A percentile compares a stretch with the other conserved stretches of the same genome.
These are phyloP conservation scores for Trypanosoma melophagium DNA, from an alignment of 208 protist genomes.

Conservation along the genomic window DNA sequence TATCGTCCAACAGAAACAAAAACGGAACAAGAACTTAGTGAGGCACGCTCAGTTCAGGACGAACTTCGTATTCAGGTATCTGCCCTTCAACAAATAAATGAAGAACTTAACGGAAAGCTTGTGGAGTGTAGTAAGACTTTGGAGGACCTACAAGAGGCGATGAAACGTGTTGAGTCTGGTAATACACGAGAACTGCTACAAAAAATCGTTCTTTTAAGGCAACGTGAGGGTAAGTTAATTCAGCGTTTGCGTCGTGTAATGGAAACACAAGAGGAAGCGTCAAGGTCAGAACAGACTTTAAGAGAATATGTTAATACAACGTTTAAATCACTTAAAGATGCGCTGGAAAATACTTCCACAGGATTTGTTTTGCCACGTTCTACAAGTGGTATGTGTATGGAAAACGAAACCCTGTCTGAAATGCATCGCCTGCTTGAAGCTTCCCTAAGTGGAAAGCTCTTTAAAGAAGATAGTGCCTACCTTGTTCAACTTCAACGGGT, in stretches of 20 bases:
- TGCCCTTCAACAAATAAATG: slow-evolving; percentile 46
- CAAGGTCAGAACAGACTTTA: slow-evolving; percentile 37
- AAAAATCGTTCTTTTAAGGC: slow-evolving; percentile 80
- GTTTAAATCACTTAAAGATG: slow-evolving; percentile 63
- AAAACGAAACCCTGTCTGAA: slow-evolving; percentile 58
- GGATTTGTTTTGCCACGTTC: slow-evolving; percentile 81
- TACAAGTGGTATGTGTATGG: slow-evolving; percentile 38
- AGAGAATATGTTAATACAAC: slow-evolving; percentile 52
- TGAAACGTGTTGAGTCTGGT: slow-evolving; percentile 39
- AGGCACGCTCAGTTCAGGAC: slow-evolving; percentile 31
- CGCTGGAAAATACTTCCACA: slow-evolving; percentile 53
- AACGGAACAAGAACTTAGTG: slow-evolving; percentile 12
- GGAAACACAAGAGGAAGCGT: slow-evolving; percentile 50
- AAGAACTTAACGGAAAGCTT: slow-evolving; percentile 57
- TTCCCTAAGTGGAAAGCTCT: slow-evolving; percentile 60
- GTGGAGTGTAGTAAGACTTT: slow-evolving; percentile 41
- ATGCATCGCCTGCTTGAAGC: slow-evolving; percentile 46
- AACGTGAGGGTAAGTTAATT: slow-evolving; percentile 74
- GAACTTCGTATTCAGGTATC: slow-evolving; percentile 43
- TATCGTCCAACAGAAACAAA: slow-evolving; percentile 8
- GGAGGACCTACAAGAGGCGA: slow-evolving; percentile 47
- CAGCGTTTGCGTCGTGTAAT: slow-evolving; percentile 71
- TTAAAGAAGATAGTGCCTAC: slow-evolving; percentile 76
- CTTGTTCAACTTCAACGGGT: slow-evolving; percentile 64
- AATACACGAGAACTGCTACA: slow-evolving; percentile 66